A percentile compares a stretch with the other conserved stretches of the same genome.
These are phyloP conservation scores for Termitomyces sp. DNA, from an alignment of 1,284 basidiomycete genomes.

Conservation along the genomic window DNA sequence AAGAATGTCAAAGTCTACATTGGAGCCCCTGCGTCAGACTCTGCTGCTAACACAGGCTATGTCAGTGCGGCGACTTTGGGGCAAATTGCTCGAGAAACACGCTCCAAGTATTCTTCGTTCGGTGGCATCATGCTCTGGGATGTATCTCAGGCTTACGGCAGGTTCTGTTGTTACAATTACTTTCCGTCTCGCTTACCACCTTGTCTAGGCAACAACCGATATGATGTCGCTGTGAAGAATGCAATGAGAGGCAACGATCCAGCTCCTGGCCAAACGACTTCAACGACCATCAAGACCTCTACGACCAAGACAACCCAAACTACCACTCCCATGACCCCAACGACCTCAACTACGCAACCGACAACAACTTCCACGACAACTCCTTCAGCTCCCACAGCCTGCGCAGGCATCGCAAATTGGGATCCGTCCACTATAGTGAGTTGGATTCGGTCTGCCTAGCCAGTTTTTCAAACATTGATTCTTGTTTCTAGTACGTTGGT, in stretches of 20 bases:
- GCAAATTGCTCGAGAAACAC: conserved; percentile 39
- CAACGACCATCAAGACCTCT: not conserved
- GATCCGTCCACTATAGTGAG: conserved; percentile 39
- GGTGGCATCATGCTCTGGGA: conserved; percentile 70
- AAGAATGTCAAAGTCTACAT: conserved; percentile 58
- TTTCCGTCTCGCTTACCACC: not conserved
- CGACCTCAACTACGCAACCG: not conserved
- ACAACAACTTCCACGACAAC: conserved; percentile 1
- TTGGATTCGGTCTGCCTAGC: conserved; percentile 1
- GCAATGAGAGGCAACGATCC: conserved; percentile 18
- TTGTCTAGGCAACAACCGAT: conserved; percentile 46
- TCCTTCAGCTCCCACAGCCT: conserved; percentile 29
- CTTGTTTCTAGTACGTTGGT: conserved; percentile 37
- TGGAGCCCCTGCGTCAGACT: conserved; percentile 49
- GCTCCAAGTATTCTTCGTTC: conserved; percentile 53
- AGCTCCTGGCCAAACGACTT: not conserved
- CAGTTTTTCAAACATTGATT: not conserved
- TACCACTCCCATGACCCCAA: not conserved
- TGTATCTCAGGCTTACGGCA: conserved; percentile 54
- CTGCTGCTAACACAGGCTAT: conserved; percentile 49
- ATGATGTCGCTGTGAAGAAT: conserved; percentile 48
- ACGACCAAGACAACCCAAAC: conserved; percentile 12
- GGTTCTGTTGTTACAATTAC: conserved; percentile 5
- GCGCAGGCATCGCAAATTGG: conserved; percentile 47
- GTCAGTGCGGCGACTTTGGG: conserved; percentile 43